Base-by-base conservation (phyloP, 768 basidiomycete genomes). In the Candolleomyces aberdarensis region DNA sequence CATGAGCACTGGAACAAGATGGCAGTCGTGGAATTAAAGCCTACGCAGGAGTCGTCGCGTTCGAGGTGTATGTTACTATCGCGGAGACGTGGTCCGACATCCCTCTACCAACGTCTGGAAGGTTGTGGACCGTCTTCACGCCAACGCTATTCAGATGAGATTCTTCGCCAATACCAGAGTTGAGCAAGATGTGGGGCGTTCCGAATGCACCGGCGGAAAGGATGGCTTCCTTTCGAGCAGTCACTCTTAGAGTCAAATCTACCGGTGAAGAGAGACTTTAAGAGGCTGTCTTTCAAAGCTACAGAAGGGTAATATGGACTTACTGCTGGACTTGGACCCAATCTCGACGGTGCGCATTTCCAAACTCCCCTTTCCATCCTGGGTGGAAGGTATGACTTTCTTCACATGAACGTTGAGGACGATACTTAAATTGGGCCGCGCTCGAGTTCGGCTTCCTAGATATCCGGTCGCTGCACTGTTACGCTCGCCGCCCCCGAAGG, bases 161-260 rank as follows among this genome's bases (percentile, higher is more conserved):
- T 10, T 47, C 39, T n/a, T 67, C 64, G 5, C 74, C 74, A 46
- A 75, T 66, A 17, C 72, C 72, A 1, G 67, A 69, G 31, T 64
- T 52, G 53, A 72, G 62, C 10, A 72, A 64, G 1, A 72, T 62
- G 31, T 69, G 69, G 5, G 71, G 70, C 1, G 67, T 69, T 1
- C 41, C 64, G 1, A 71, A 58, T 8, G 64, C 59, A 13, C 71
- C 71, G 7, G 64, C 61, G 15, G 67, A 76, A 20, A 86, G 63
- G 14, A 86, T 74, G 44, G 86, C 74, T 64, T 85, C 84, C 61
- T 78, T 80, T 59, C 65, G 65, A 0, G 83, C 83, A 11, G 61
- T 74, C 1, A 73, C 78, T 58, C 74, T 80, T 40, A 57, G 66
- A 43, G 14, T n/a, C 6, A 17, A 1, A 4, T 31, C 51, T 52